These are phyloP conservation scores for Phytophthora syringae DNA, from an alignment of 352 stramenopile species.

Conservation along the genomic window DNA sequence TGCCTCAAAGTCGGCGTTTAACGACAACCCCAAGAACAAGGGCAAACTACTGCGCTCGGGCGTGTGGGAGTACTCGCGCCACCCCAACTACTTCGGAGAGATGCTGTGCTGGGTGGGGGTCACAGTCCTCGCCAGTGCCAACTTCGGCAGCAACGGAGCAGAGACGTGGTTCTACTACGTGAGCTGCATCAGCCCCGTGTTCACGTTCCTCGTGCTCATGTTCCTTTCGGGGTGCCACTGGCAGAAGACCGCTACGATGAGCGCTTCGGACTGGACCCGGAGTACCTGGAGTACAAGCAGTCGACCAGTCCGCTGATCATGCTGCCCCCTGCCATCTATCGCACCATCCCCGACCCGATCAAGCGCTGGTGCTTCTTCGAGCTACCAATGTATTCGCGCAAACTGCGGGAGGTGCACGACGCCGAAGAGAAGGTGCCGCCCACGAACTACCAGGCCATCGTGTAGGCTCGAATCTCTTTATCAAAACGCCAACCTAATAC, in stretches of 20 bases:
- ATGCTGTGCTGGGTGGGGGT: conserved; percentile 90
- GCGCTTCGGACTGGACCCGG: conserved; percentile 57
- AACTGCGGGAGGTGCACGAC: conserved; percentile 39
- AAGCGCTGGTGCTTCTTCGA: conserved; percentile 64
- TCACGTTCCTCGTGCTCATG: conserved; percentile 74
- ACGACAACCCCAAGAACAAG: conserved; percentile 51
- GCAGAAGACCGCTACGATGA: conserved; percentile 69
- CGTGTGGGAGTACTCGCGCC: conserved; percentile 89
- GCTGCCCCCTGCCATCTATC: conserved; percentile 55
- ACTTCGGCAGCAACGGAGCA: conserved; percentile 35
- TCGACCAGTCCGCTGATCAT: conserved; percentile 66
- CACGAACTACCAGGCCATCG: conserved; percentile 42
- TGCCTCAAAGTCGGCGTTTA: conserved; percentile 65
- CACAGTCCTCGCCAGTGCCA: conserved; percentile 49
- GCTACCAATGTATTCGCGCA: conserved; percentile 62
- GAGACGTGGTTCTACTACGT: conserved; percentile 58
- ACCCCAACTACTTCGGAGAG: conserved; percentile 95
- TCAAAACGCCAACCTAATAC: neutral
- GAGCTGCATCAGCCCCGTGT: conserved; percentile 50
- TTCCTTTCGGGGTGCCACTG: conserved; percentile 71
- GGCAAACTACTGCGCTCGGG: conserved; percentile 62
- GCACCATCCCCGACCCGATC: conserved; percentile 35
- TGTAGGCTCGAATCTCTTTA: conserved; percentile 23
- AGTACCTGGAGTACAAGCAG: conserved; percentile 74
- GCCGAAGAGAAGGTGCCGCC: conserved; percentile 14